Percentiles rank a stretch among this genome's conserved stretches.
Evolutionary conservation across 1,284 basidiomycete genomes (phyloP).

Genomic region (Meripilus lineatus): DNA sequence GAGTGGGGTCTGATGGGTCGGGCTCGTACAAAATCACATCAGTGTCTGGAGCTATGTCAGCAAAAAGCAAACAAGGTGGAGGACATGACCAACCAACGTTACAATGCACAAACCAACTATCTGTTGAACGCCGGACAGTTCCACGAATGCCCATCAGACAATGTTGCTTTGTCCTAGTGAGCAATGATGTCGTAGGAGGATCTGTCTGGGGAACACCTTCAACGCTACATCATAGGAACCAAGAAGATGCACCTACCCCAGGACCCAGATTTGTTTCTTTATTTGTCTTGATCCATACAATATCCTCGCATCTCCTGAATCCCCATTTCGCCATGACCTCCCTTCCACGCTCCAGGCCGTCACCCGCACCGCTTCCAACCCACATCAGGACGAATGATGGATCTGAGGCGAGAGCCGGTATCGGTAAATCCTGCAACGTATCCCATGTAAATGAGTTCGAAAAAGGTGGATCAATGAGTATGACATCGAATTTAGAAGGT

Average conservation of each 20-base stretch:
- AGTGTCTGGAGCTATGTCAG: conserved; percentile 57
- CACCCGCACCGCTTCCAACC: conserved; percentile 90
- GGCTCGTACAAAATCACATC: conserved; percentile 97
- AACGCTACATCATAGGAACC: neutral
- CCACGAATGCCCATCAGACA: conserved; percentile 99
- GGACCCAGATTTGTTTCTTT: conserved; percentile 62
- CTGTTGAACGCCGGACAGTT: conserved; percentile 90
- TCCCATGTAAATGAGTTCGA: conserved; percentile 82
- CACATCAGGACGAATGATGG: conserved; percentile 95
- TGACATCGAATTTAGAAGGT: conserved; percentile 84
- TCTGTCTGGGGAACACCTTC: conserved; percentile 56
- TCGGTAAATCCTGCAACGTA: conserved; percentile 74
- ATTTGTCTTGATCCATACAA: conserved; percentile 96
- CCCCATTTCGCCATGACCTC: conserved; percentile 94
- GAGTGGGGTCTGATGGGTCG: conserved; percentile 70
- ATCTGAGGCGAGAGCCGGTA: conserved; percentile 83
- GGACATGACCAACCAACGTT: conserved; percentile 71
- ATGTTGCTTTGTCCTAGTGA: conserved; percentile 91
- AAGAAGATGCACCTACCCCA: conserved; percentile 41
- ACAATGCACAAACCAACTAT: conserved; percentile 96
- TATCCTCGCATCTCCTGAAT: conserved; percentile 93
- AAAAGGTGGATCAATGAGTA: conserved; percentile 89
- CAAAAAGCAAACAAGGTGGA: neutral
- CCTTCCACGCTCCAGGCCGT: conserved; percentile 88
- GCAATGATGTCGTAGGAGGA: conserved; percentile 75